phyloP scores from a whole-genome alignment of 2,329 filamentous ascomycete genomes.

The Pseudocercospora pini-densiflorae region DNA sequence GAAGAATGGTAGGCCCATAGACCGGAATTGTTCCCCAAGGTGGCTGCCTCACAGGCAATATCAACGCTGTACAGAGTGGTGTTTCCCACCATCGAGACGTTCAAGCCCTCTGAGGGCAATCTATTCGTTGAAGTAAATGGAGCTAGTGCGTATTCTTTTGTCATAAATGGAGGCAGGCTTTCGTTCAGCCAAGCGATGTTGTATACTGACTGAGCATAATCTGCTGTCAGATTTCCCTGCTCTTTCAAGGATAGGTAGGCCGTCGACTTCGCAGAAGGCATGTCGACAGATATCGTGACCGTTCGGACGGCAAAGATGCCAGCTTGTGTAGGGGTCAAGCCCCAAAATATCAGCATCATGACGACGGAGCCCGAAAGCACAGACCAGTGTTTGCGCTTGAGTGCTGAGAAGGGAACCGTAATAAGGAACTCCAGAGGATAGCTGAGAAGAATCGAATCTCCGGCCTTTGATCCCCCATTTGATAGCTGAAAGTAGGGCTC shows the following conservation, averaged over 20 bases:
- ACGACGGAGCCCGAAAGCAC: slow-evolving; percentile 55
- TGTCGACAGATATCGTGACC: slow-evolving; percentile 3
- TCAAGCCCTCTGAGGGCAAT: too few relatives aligned
- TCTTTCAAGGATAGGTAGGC: slow-evolving; percentile 34
- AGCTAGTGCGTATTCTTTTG: slow-evolving; percentile 46
- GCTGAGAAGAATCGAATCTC: slow-evolving; percentile 56
- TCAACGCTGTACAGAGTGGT: slow-evolving; percentile 43
- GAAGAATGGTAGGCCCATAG: slow-evolving; percentile 28
- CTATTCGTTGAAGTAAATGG: slow-evolving; percentile 43
- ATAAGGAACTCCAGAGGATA: slow-evolving; percentile 60
- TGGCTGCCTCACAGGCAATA: slow-evolving; percentile 39
- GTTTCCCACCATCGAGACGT: slow-evolving; percentile 11
- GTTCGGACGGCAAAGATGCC: slow-evolving; percentile 54
- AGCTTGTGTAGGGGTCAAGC: slow-evolving; percentile 60
- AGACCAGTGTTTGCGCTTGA: slow-evolving; percentile 52
- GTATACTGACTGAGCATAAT: slow-evolving; percentile 53
- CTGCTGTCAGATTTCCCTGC: slow-evolving; percentile 42
- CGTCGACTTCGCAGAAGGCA: slow-evolving; percentile 24
- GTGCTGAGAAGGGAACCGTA: slow-evolving; percentile 49
- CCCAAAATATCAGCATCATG: slow-evolving; percentile 60
- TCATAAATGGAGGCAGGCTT: slow-evolving; percentile 50
- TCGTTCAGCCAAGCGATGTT: slow-evolving; percentile 55
- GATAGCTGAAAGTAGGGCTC: slow-evolving; percentile 66
- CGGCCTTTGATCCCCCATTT: slow-evolving; percentile 46
- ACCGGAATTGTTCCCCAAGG: slow-evolving; percentile 10